Conservation (phyloP, 1,284 basidiomycete species). For the Vanrija sp. region DNA sequence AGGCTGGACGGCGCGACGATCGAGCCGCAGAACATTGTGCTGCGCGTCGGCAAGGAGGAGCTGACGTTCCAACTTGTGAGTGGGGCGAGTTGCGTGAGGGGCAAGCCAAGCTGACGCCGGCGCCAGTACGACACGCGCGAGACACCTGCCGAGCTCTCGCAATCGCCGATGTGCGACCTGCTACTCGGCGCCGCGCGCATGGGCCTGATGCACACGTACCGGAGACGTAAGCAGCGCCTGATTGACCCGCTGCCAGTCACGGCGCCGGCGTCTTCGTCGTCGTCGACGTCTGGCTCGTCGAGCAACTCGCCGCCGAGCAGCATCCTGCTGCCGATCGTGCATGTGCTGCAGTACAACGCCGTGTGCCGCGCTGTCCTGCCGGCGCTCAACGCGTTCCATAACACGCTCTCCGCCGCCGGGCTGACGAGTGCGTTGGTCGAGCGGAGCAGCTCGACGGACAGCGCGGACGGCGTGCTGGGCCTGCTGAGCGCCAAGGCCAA, state of each 20-base stretch:
- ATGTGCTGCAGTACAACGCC: constrained; percentile 25
- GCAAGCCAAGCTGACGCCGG: not conserved
- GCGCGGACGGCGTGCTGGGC: not conserved
- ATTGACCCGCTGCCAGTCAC: constrained; percentile 2
- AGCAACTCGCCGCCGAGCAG: constrained; percentile 2
- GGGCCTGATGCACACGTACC: constrained; percentile 29
- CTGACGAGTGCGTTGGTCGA: constrained; percentile 11
- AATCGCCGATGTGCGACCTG: constrained; percentile 30
- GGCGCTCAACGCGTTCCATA: constrained; percentile 17
- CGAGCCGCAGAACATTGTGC: constrained; percentile 17
- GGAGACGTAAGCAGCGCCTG: constrained; percentile 30
- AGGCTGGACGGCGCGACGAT: constrained; percentile 19
- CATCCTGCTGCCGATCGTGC: constrained; percentile 31
- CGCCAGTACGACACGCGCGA: constrained; percentile 32
- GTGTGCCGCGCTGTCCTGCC: constrained; percentile 12
- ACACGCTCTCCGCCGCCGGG: constrained; percentile 18
- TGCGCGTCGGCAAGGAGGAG: constrained; percentile 26
- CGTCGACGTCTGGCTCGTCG: not conserved
- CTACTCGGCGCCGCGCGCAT: constrained; percentile 29
- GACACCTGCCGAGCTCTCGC: not conserved
- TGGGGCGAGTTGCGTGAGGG: not conserved
- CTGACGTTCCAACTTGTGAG: constrained; percentile 34
- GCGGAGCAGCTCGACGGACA: constrained; percentile 4
- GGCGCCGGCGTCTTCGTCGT: not conserved
- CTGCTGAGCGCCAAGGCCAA: constrained; percentile 15